Base-by-base conservation (phyloP, 2,329 filamentous ascomycete genomes). In the Colletotrichum sp. region DNA sequence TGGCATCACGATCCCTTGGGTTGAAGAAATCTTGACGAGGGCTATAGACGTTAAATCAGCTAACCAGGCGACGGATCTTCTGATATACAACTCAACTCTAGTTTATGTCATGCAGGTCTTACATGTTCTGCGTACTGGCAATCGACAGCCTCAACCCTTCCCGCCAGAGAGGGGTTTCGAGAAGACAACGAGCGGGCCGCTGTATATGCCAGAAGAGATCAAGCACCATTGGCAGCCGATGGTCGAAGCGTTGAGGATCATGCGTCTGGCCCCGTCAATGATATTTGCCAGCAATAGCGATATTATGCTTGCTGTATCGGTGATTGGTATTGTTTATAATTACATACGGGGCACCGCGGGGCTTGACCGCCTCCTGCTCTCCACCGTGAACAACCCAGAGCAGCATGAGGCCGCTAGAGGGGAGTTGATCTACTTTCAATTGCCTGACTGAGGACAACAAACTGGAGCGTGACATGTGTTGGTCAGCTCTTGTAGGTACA, bases 161-260 rank as follows among this genome's bases (percentile, higher is more conserved):
- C 68, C 68, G 4, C 3, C 34, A 6, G 30, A 55, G 3, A 26
- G 21, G 6, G 61, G 61, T 12, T 7, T 73, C 2, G 24, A 18
- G 4, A 72, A 67, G 36, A 8, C 21, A 13, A 28, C 30, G 9
- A 16, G 52, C 9, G 34, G 26, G 6, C 61, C 52, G 6, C 15
- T 75, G 3, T 75, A 75, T 21, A 72, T 36, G 36, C 72, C 72
- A n/a, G 7, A 72, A 9, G 69, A 72, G 0, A 6, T 73, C 4
- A 63, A 67, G 28, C 30, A 73, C 16, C 48, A 32, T 13, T 75
- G 72, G 72, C 72, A 75, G 57, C 72, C 72, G 8, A 32, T 34
- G 6, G 48, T 72, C 5, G 72, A 75, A 32, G 69, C n/a, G 3
- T 12, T 75, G 10, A 61, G 69, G 52, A 28, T 75, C 13, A 52